Percentiles rank a stretch among this genome's conserved stretches.
Evolutionary conservation across 2,329 filamentous ascomycete species (phyloP).

Genomic region (Chaetomium sp.): DNA sequence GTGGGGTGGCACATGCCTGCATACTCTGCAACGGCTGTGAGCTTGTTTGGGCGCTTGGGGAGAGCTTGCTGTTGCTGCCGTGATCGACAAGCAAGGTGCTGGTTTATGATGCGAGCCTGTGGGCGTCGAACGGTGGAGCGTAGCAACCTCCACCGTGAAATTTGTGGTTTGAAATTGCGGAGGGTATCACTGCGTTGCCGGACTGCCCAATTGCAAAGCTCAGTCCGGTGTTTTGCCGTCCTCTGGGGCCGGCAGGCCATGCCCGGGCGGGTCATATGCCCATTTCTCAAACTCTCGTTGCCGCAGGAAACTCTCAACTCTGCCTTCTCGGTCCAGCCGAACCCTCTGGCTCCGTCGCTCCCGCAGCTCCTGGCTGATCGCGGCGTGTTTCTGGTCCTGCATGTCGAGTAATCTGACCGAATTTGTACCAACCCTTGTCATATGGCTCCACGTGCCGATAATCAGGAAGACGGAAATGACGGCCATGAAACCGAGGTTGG

Average conservation of each 20-base stretch:
- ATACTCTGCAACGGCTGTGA: not conserved
- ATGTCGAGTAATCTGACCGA: constrained; percentile 66
- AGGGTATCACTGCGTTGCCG: no score
- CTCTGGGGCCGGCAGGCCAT: constrained; percentile 13
- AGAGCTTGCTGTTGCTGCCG: constrained; percentile 1
- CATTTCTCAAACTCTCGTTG: constrained; percentile 59
- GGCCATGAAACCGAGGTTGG: constrained; percentile 75
- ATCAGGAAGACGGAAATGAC: constrained; percentile 71
- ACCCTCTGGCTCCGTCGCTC: constrained; percentile 56
- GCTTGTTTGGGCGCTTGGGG: not conserved
- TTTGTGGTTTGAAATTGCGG: no score
- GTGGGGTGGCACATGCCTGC: not conserved
- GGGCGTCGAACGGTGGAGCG: not conserved
- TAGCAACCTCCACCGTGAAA: not conserved
- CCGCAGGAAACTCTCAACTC: constrained; percentile 76
- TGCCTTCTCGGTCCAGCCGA: constrained; percentile 59
- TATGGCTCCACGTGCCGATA: constrained; percentile 72
- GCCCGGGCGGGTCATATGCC: constrained; percentile 31
- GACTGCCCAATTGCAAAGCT: not conserved
- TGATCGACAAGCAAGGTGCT: constrained; percentile 13
- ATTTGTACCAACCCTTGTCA: constrained; percentile 65
- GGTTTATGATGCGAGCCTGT: no score
- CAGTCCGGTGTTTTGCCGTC: not conserved
- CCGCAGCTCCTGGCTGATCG: constrained; percentile 62
- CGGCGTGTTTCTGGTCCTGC: constrained; percentile 66